These are phyloP conservation scores for Ambrosia trifida DNA, from an alignment of 129 eudicot species.

Conservation along the genomic window DNA sequence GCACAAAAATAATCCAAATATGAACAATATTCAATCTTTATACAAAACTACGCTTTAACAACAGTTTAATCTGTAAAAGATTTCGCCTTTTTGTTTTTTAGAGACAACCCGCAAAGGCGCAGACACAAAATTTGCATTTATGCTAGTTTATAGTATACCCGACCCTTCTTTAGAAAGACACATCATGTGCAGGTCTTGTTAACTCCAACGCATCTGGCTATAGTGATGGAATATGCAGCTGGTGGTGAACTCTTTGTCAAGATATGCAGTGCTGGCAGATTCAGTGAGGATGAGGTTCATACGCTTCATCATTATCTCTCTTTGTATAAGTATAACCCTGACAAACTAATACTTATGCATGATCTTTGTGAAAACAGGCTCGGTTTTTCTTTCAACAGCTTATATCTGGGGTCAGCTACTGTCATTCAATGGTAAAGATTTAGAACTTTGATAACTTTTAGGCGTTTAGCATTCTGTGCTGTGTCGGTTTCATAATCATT, in stretches of 20 bases:
- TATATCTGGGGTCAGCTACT: slow-evolving; percentile 83
- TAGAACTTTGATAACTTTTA: background rate
- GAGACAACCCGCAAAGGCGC: background rate
- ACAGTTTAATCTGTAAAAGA: background rate
- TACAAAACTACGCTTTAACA: background rate
- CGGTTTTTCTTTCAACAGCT: slow-evolving; percentile 89
- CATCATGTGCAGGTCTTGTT: slow-evolving; percentile 46
- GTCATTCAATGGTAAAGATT: slow-evolving; percentile 68
- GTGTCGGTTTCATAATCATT: background rate
- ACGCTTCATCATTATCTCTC: background rate
- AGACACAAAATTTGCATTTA: background rate
- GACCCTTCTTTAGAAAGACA: background rate
- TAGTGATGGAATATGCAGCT: slow-evolving; percentile 78
- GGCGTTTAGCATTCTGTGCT: background rate
- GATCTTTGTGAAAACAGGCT: slow-evolving; percentile 45
- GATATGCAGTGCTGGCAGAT: slow-evolving; percentile 70
- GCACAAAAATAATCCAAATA: background rate
- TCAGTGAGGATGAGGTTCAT: slow-evolving; percentile 70
- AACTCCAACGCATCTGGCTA: slow-evolving; percentile 66
- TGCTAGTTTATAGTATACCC: background rate
- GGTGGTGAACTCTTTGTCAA: slow-evolving; percentile 68
- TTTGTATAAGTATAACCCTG: background rate
- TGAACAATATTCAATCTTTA: background rate
- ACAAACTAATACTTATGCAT: slow-evolving; percentile 31
- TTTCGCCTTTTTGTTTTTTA: background rate